phyloP scores from a whole-genome alignment of 345 rosid genomes.

The Rubroshorea leprosula region DNA sequence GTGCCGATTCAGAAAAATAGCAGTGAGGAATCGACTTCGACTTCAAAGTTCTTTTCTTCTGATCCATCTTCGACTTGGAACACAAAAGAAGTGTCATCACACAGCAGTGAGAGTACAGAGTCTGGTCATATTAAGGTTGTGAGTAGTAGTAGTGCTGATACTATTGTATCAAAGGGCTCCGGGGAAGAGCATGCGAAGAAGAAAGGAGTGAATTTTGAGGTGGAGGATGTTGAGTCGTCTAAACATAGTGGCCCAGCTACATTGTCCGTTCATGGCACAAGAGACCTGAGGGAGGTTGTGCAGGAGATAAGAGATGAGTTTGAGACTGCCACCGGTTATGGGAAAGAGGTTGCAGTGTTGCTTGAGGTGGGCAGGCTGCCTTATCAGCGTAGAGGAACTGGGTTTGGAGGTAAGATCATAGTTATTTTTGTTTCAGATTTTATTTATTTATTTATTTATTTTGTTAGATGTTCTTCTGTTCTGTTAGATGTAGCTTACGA shows the following conservation, averaged over 20 bases:
- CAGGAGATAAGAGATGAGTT: conserved; percentile 82
- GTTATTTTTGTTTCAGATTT: background rate
- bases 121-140: conserved; percentile 28
- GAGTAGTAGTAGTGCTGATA: conserved; percentile 47
- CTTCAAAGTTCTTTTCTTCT: background rate
- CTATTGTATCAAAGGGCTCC: conserved; percentile 31
- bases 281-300: conserved; percentile 81
- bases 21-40: background rate
- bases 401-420: conserved; percentile 50
- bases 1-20: conserved; percentile 5
- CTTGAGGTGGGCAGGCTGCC: conserved; percentile 91
- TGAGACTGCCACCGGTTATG: conserved; percentile 66
- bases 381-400: conserved; percentile 51
- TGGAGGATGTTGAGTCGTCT: conserved; percentile 57
- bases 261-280: conserved; percentile 60
- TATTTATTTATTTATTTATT: background rate
- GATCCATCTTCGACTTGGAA: background rate
- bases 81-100: conserved; percentile 8
- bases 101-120: conserved; percentile 21
- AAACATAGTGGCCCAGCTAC: conserved; percentile 56
- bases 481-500: background rate
- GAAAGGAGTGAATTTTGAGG: conserved; percentile 69
- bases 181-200: conserved; percentile 44
- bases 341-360: conserved; percentile 81
- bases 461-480: background rate